phyloP scores from a whole-genome alignment of 2,329 filamentous ascomycete species.

The Rutstroemia sp. region DNA sequence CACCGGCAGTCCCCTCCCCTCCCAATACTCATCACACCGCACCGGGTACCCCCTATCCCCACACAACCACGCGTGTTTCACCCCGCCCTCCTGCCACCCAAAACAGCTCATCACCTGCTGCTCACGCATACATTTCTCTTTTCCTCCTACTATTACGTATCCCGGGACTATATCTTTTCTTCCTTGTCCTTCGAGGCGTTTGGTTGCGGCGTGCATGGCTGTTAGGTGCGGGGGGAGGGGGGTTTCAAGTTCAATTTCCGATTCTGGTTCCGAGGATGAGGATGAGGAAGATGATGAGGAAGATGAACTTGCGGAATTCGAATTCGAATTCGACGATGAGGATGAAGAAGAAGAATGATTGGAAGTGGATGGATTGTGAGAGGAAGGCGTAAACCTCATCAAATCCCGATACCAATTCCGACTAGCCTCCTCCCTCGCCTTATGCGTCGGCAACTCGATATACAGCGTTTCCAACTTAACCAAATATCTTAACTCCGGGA shows the following conservation, averaged over 20 bases:
- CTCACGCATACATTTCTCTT: neutral
- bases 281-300: too few species aligned
- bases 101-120: conserved; percentile 7
- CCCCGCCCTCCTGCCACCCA: conserved; percentile 1
- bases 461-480: neutral
- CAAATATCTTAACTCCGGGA: neutral
- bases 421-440: neutral
- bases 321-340: too few species aligned
- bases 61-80: conserved; percentile 1
- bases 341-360: neutral
- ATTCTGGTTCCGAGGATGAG: too few species aligned
- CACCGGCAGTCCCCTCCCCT: neutral
- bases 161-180: neutral
- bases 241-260: too few species aligned
- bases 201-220: neutral
- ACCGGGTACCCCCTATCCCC: neutral
- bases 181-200: neutral
- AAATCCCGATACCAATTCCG: neutral
- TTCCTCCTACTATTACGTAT: neutral
- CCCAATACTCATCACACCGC: neutral
- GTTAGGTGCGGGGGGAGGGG: neutral
- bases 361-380: too few species aligned
- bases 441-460: neutral
- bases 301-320: too few species aligned
- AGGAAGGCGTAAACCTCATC: neutral